Evolutionary conservation across 441 rosid genomes (phyloP), one percentile per base, ranked within the genome.

Genomic region (Metrosideros polymorpha): DNA sequence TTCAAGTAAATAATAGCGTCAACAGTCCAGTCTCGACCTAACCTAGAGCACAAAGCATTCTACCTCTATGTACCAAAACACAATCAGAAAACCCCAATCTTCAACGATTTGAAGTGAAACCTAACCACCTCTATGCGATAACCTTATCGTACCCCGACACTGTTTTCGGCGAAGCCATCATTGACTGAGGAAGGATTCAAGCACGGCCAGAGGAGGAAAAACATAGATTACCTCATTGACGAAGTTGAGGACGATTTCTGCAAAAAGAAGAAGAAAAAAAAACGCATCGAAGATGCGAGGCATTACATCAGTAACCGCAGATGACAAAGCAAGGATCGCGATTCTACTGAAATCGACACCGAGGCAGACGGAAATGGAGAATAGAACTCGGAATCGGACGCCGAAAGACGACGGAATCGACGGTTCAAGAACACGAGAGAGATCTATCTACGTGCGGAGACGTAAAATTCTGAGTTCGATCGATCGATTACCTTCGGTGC

Each of bases 161-260:
- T 54, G 57, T 54, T 54, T 22, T 54, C 57, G 4, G 57, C 57
- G 27, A 24, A 54, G n/a, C 24, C 57, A n/a, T 24, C 57, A 2
- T 56, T 12, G 61, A 56, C 2, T 56, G 6, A 55, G 30, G 13
- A 35, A 32, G 45, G 45, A 66, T 66, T 66, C 15, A 39, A 66
- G 45, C 27, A 39, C 27, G 0, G 77, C 45, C 77, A 6, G 59
- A 39, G 75, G 53, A 39, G 47, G 29, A 17, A 56, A 30, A 59
- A 42, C 56, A 13, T 42, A 75, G 39, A 35, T 88, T 43, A 95
- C 99, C 99, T 96, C 99, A 19, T 96, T 95, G 59, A 96, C 96
- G 90, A 91, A 97, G 92, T 92, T 94, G 90, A 96, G 99, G 82
- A 97, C 99, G 92, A 96, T 95, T 63, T 93, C 99, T 96, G 94